These are phyloP conservation scores for Solanum chilense DNA, from an alignment of 257 asterid species.

Conservation along the genomic window DNA sequence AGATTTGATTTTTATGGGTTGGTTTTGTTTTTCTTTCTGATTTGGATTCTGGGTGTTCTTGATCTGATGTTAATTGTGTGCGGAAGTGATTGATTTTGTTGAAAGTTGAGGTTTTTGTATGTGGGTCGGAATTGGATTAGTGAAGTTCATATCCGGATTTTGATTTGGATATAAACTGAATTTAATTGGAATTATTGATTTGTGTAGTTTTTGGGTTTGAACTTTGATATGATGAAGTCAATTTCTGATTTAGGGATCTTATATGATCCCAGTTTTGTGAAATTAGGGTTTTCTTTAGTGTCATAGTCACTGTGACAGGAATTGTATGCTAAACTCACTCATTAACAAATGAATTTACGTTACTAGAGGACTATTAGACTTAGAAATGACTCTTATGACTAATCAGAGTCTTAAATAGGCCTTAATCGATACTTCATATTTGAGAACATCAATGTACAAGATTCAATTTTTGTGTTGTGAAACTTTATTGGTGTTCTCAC, in stretches of 20 bases:
- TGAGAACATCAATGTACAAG: not conserved
- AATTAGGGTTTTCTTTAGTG: not conserved
- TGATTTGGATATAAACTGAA: not conserved
- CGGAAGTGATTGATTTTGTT: not conserved
- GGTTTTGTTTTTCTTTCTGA: not conserved
- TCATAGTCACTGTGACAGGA: not conserved
- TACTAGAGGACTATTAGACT: not conserved
- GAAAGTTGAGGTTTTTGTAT: not conserved
- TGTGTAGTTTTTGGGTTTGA: not conserved
- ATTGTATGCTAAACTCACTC: not conserved
- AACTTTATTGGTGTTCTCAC: not conserved
- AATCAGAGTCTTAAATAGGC: not conserved
- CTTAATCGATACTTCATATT: not conserved
- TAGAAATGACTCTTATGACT: not conserved
- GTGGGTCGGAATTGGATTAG: not conserved
- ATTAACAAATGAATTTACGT: not conserved
- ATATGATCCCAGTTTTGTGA: not conserved
- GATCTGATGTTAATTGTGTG: slow-evolving; percentile 5
- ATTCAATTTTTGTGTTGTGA: not conserved
- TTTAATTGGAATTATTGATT: not conserved
- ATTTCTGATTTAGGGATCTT: not conserved
- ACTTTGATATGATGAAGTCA: not conserved
- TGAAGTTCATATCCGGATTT: not conserved
- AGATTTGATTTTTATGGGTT: not conserved
- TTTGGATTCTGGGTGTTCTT: slow-evolving; percentile 1